A percentile compares a stretch with the other conserved stretches of the same genome.
Evolutionary conservation across 2,329 filamentous ascomycete genomes (phyloP).

Genomic region (Microdochium paspali): DNA sequence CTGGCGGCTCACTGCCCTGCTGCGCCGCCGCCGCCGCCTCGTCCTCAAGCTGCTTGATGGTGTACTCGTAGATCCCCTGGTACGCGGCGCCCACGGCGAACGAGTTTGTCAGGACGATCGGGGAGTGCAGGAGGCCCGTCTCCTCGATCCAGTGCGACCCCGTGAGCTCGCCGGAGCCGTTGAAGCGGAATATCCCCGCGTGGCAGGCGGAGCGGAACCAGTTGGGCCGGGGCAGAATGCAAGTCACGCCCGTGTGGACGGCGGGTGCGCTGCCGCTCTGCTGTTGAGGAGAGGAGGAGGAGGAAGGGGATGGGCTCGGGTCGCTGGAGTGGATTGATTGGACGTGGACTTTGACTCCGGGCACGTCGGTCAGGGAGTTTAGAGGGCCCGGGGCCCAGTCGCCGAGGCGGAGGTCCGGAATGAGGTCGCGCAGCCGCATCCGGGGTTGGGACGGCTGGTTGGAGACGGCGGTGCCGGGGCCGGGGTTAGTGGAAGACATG

Average conservation of each 20-base stretch:
- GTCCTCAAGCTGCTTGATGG: constrained; percentile 29
- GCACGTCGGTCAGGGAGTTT: constrained; percentile 42
- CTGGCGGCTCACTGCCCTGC: constrained; percentile 18
- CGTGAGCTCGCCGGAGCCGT: constrained; percentile 54
- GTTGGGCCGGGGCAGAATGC: constrained; percentile 32
- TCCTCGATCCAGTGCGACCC: constrained; percentile 53
- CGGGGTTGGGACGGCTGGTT: constrained; percentile 10
- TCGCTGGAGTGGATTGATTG: constrained; percentile 24
- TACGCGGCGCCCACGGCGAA: constrained; percentile 48
- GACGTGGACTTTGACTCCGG: constrained; percentile 35
- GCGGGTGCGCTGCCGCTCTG: constrained; percentile 15
- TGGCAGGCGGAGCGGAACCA: constrained; percentile 36
- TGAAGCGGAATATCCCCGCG: constrained; percentile 49
- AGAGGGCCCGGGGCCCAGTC: constrained; percentile 31
- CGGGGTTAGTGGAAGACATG: constrained; percentile 2
- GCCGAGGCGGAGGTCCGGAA: constrained; percentile 34
- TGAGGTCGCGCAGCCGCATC: constrained; percentile 29
- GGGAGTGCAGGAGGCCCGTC: constrained; percentile 47
- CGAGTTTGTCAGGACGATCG: constrained; percentile 50
- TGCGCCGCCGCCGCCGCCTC: neutral
- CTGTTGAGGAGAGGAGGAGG: too few species aligned
- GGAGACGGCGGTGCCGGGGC: constrained; percentile 6
- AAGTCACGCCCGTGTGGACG: constrained; percentile 40
- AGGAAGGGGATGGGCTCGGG: neutral
- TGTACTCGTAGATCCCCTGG: constrained; percentile 48